Base-by-base conservation (phyloP, 129 eudicot genomes). In the Tanacetum coccineum region DNA sequence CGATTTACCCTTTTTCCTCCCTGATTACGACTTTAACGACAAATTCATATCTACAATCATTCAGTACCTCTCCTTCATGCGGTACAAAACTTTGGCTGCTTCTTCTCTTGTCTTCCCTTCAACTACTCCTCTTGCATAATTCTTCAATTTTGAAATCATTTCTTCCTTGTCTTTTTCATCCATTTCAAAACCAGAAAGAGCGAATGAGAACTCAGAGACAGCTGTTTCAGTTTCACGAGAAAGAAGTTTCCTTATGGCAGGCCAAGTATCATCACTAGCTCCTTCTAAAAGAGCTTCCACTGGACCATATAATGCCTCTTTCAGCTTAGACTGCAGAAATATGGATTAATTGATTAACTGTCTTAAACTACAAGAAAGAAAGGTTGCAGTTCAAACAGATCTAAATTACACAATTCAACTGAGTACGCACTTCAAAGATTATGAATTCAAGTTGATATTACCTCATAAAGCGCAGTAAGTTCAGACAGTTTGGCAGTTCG, bases 261-360 rank as follows among this genome's bases (percentile, higher is more conserved):
- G 95, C 99, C 99, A 94, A 40, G 99, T 88, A 40, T 94, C 95
- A 73, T 89, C 94, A 42, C 80, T 76, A 54, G 89, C 97, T 26
- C 88, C 88, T 75, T 94, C 99, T 72, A 94, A 70, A 78, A 94
- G 87, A 55, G 99, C 95, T 63, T 94, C 99, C 53, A 94, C 95
- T 2, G 99, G 90, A 74, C 88, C 97, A 59, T 85, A 64, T 62
- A 94, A 74, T 53, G 95, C 95, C 32, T 87, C 89, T 50, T 81
- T 81, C 57, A 94, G 59, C 70, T 94, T 89, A 54, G 66, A 77
- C 99, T 94, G 81, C 80, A 67, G 45, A 79, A 5, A 30, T 19
- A 45, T 49, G 13, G 70, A 59, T 68, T 54, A 13, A 70, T 4
- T 47, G 1, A 47, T 63, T 54, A 44, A 47, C 9, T 20, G 36